Evolutionary conservation across 2,329 filamentous ascomycete genomes (phyloP).

Genomic region (Aspergillus glaucus): DNA sequence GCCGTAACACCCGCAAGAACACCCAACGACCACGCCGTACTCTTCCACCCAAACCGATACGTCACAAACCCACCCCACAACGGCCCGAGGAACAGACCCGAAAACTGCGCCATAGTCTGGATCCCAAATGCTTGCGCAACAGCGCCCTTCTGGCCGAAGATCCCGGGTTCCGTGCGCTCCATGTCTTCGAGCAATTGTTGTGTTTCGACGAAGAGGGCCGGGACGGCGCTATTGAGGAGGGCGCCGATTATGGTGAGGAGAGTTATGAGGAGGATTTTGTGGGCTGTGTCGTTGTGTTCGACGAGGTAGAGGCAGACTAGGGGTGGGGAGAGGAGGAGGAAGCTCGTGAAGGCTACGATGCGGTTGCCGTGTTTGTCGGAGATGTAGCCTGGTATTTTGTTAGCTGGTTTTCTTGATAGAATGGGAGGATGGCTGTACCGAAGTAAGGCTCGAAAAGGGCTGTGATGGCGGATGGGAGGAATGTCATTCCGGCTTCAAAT

Average conservation of each 20-base stretch:
- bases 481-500: conserved; percentile 52
- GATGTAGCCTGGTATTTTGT: conserved; percentile 37
- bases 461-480: conserved; percentile 55
- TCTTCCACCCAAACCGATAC: conserved; percentile 26
- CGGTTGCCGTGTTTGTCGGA: conserved; percentile 56
- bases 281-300: conserved; percentile 46
- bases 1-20: conserved; percentile 22
- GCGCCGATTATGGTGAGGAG: conserved; percentile 57
- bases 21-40: conserved; percentile 23
- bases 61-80: conserved; percentile 46
- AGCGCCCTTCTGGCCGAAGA: conserved; percentile 52
- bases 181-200: conserved; percentile 46
- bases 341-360: conserved; percentile 51
- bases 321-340: conserved; percentile 52
- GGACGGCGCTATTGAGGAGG: conserved; percentile 52
- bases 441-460: conserved; percentile 56
- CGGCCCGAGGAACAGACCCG: conserved; percentile 56
- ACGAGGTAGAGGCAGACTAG: conserved; percentile 63
- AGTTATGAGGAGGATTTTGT: conserved; percentile 60
- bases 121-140: conserved; percentile 62
- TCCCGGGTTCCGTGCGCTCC: conserved; percentile 59
- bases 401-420: no score
- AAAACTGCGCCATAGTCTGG: conserved; percentile 57
- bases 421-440: conserved; percentile 10
- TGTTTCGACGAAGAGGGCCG: conserved; percentile 67